A percentile compares a stretch with the other conserved stretches of the same genome.
Evolutionary conservation across 345 rosid species (phyloP).

Genomic region (Citropsis articulata): DNA sequence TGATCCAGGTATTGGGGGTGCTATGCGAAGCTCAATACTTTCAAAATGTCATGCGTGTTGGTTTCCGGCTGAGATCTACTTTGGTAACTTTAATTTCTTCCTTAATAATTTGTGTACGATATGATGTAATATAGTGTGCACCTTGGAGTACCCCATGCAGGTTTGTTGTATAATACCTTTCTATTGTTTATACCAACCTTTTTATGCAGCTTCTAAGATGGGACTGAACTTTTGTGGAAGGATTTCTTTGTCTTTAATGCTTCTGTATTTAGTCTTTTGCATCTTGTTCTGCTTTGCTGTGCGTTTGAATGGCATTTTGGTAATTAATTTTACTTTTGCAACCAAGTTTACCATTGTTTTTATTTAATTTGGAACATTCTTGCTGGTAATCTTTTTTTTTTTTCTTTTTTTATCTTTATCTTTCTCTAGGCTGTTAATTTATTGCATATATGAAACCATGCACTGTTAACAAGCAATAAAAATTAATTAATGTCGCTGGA

Average conservation of each 20-base stretch:
- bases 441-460: background rate
- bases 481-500: background rate
- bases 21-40: conserved; percentile 95
- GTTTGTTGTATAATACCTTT: background rate
- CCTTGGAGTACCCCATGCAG: conserved; percentile 5
- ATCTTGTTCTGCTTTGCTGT: background rate
- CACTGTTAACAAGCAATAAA: background rate
- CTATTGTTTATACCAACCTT: background rate
- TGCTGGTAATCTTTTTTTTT: background rate
- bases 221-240: background rate
- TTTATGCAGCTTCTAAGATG: background rate
- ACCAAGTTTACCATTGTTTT: background rate
- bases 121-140: background rate
- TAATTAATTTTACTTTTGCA: background rate
- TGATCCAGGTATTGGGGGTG: conserved; percentile 81
- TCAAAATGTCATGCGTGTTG: conserved; percentile 99
- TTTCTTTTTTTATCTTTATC: no score
- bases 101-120: conserved; percentile 6
- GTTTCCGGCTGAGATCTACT: conserved; percentile 86
- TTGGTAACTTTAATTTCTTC: conserved; percentile 53
- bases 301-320: background rate
- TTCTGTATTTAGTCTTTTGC: background rate
- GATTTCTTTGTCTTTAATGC: background rate
- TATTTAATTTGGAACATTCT: background rate
- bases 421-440: background rate